Base-by-base conservation (phyloP, 129 eudicot species). In the Arctium lappa region DNA sequence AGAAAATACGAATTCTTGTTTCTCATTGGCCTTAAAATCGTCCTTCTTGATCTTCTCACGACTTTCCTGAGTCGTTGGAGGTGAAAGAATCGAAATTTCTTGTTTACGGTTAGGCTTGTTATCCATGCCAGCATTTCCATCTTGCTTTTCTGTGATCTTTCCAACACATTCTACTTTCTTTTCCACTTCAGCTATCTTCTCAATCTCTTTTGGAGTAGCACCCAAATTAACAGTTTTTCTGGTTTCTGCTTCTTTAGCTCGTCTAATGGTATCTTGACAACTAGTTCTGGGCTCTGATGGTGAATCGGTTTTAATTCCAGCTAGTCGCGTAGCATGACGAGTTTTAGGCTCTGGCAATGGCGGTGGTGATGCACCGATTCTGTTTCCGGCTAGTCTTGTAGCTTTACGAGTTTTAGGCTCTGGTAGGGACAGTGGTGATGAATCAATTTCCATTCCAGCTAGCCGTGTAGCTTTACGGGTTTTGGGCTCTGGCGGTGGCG, bases 361-460 rank as follows among this genome's bases (percentile, higher is more conserved):
- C 3, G 71, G 56, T 75, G 39, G 6, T 31, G 75, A 75, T 60
- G 83, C 39, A 39, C 39, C 83, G 79, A 34, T 68, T 60, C 29
- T 80, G 40, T 80, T 46, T 6, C 83, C 83, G 31, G 89, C 87
- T 69, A 82, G 83, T 36, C 86, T 81, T 79, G 85, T 83, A 68
- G 92, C 85, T 68, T 87, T 60, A 73, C 88, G 70, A 46, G 81
- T 27, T 78, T 65, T 62, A 36, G 74, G 33, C 8, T 36, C 62
- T 22, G 76, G 70, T 27, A 42, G 36, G 78, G 42, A 8, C 29
- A 40, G 8, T 32, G 65, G 4, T 46, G 80, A 62, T 81, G 33
- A 74, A 53, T 50, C 60, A 48, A 11, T 29, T 39, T 42, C 44
- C 5, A 1, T 6, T 72, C 30, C 42, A 2, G 72, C 60, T 22